These are phyloP conservation scores for Platanthera guangdongensis DNA, from an alignment of 106 monocot genomes.

Conservation along the genomic window DNA sequence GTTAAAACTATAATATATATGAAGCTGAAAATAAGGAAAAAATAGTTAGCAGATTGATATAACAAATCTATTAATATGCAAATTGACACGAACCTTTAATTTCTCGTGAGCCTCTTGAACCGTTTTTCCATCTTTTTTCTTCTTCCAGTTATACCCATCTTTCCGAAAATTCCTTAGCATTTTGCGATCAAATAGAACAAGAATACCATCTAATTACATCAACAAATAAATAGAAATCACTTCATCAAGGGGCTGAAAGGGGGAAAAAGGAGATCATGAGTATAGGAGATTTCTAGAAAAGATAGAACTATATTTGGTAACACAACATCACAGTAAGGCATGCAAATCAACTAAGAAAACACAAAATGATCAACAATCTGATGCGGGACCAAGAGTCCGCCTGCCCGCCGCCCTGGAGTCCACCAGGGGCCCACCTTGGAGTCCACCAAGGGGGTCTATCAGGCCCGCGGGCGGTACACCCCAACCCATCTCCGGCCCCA, in stretches of 20 bases:
- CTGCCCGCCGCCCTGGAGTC: too few species aligned
- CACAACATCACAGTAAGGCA: background rate
- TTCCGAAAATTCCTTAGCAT: slow-evolving; percentile 86
- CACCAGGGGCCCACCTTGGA: too few species aligned
- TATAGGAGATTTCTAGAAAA: background rate
- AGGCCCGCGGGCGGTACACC: too few species aligned
- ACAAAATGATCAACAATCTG: background rate
- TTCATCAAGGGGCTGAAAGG: background rate
- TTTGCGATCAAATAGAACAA: slow-evolving; percentile 79
- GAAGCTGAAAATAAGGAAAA: background rate
- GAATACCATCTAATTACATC: slow-evolving; percentile 56
- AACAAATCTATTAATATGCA: background rate
- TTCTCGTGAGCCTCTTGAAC: slow-evolving; percentile 99
- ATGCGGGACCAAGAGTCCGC: too few species aligned
- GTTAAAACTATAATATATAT: background rate
- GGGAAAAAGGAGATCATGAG: background rate
- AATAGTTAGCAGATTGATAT: background rate
- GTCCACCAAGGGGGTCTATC: too few species aligned
- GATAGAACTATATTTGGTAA: background rate
- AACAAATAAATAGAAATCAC: background rate
- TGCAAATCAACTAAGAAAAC: background rate
- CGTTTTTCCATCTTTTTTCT: slow-evolving; percentile 98
- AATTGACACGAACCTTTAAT: slow-evolving; percentile 52
- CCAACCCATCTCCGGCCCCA: too few species aligned
- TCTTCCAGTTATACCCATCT: slow-evolving; percentile 94